Percentiles rank a stretch among this genome's conserved stretches.
These are phyloP conservation scores for Berberis thunbergii DNA, from an alignment of 164 flowering plant genomes.

Conservation along the genomic window DNA sequence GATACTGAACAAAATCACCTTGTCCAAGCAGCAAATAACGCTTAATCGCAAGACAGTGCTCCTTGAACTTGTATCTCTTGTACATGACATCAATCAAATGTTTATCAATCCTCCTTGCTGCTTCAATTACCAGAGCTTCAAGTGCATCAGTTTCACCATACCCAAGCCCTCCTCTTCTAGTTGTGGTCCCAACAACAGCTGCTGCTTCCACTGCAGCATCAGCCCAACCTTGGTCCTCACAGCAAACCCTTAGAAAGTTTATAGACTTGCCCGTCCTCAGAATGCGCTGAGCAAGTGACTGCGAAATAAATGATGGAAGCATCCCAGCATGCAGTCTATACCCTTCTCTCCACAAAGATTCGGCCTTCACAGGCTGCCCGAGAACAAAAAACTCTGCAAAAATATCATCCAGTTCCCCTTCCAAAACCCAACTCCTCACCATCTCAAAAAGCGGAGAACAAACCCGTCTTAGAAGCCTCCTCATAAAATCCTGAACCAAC, in stretches of 20 bases:
- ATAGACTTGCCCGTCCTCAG: slow-evolving; percentile 96
- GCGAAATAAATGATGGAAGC: slow-evolving; percentile 89
- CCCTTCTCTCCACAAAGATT: slow-evolving; percentile 94
- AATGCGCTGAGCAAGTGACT: slow-evolving; percentile 77
- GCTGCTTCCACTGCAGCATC: slow-evolving; percentile 88
- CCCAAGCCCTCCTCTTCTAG: slow-evolving; percentile 78
- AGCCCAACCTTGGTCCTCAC: slow-evolving; percentile 98
- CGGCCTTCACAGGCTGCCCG: slow-evolving; percentile 25
- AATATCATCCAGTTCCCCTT: background rate
- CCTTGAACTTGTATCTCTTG: slow-evolving; percentile 71
- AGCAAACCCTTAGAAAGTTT: slow-evolving; percentile 92
- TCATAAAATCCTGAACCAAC: background rate
- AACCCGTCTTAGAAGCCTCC: background rate
- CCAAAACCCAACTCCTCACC: slow-evolving; percentile 3
- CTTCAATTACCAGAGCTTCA: slow-evolving; percentile 78
- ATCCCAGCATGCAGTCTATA: slow-evolving; percentile 71
- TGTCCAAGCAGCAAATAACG: slow-evolving; percentile 92
- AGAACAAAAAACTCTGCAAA: background rate
- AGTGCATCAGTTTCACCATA: slow-evolving; percentile 98
- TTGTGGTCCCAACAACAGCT: slow-evolving; percentile 81
- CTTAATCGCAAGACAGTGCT: slow-evolving; percentile 96
- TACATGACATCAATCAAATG: slow-evolving; percentile 86
- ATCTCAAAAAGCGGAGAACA: background rate
- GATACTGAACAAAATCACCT: slow-evolving; percentile 97
- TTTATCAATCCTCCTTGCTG: slow-evolving; percentile 89